A percentile compares a stretch with the other conserved stretches of the same genome.
Evolutionary conservation across 78 protist species (phyloP).

Genomic region (Ministeria vibrans): DNA sequence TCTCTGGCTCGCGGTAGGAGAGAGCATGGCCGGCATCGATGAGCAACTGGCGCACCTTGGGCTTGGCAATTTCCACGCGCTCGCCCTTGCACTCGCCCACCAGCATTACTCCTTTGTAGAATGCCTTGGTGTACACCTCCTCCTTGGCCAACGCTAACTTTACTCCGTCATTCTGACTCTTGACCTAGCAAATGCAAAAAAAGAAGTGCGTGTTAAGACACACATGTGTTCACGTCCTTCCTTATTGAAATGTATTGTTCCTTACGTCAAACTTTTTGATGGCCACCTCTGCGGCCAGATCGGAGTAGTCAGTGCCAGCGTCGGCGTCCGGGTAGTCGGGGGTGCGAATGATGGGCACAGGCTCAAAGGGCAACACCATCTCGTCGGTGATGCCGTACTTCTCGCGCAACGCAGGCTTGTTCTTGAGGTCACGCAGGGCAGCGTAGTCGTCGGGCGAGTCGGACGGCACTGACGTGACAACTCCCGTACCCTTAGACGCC

Average conservation of each 20-base stretch:
- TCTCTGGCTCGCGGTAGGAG: conserved; percentile 92
- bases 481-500: conserved; percentile 85
- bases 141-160: conserved; percentile 89
- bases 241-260: no score
- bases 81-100: conserved; percentile 75
- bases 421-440: conserved; percentile 81
- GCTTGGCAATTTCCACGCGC: conserved; percentile 78
- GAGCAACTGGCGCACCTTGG: conserved; percentile 31
- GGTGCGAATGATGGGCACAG: conserved; percentile 79
- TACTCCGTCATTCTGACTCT: conserved; percentile 74
- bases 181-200: no score
- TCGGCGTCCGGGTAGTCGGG: conserved; percentile 47
- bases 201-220: no score
- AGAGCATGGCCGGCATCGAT: conserved; percentile 63
- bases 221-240: no score
- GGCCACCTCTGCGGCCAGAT: no score
- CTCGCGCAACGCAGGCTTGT: conserved; percentile 67
- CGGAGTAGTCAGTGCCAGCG: conserved; percentile 5
- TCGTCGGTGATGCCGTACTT: conserved; percentile 71
- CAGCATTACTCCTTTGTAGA: conserved; percentile 76
- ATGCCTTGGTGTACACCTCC: conserved; percentile 60
- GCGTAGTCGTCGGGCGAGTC: conserved; percentile 98
- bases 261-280: no score
- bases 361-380: conserved; percentile 75
- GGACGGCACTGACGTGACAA: conserved; percentile 92